Conservation (phyloP, 2,329 filamentous ascomycete genomes). For the Fusarium redolens region DNA sequence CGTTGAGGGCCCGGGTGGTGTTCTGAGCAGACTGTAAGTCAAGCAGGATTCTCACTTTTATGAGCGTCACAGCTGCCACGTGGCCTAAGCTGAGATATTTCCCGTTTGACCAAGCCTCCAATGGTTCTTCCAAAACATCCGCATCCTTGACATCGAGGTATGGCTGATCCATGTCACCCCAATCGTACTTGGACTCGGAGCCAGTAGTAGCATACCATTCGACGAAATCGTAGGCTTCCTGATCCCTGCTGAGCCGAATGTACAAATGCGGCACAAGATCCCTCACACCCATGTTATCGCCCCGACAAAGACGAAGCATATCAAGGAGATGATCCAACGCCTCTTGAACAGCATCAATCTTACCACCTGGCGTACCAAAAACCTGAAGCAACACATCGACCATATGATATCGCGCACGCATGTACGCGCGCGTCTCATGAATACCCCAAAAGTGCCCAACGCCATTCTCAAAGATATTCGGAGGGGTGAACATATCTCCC, state of each 20-base stretch:
- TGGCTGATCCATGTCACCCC: conserved; percentile 29
- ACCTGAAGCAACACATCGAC: conserved; percentile 47
- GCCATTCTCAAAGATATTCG: conserved; percentile 52
- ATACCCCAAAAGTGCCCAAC: conserved; percentile 58
- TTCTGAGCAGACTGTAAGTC: conserved; percentile 38
- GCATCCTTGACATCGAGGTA: conserved; percentile 52
- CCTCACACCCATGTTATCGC: conserved; percentile 59
- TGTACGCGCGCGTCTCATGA: conserved; percentile 56
- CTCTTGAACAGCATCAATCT: conserved; percentile 43
- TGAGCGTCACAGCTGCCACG: conserved; percentile 15
- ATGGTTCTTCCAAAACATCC: conserved; percentile 53
- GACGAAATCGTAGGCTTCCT: conserved; percentile 61
- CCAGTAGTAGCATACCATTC: conserved; percentile 48
- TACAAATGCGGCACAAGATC: conserved; percentile 54
- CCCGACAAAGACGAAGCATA: conserved; percentile 57
- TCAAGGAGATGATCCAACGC: conserved; percentile 55
- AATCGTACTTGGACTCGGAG: conserved; percentile 28
- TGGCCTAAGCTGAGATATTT: conserved; percentile 32
- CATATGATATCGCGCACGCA: conserved; percentile 50
- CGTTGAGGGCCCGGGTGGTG: conserved; percentile 1
- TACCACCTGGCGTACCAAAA: conserved; percentile 47
- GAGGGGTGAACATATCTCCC: conserved; percentile 41
- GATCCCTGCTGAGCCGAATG: conserved; percentile 60
- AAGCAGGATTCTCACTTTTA: conserved; percentile 43
- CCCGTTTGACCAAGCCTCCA: neutral